Base-by-base conservation (phyloP, 257 asterid species). In the Fraxinus americana region DNA sequence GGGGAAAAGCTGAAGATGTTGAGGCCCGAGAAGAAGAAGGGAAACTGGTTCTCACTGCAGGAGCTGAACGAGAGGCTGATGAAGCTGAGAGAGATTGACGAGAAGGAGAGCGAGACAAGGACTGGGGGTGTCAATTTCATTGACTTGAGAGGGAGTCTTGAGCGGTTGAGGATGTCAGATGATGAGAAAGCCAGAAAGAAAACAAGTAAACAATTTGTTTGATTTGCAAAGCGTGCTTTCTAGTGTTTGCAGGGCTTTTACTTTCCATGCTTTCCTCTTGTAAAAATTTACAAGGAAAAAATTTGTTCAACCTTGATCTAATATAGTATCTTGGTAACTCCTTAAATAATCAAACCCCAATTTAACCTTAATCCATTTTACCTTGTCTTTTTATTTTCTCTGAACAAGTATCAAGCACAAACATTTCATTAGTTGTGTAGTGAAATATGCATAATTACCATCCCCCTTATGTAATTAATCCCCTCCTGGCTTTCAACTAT, bases 11-110 rank as follows among this genome's bases (percentile, higher is more conserved):
- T 94, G 87, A 84, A 73, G 82, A 43, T 7, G 69, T 70, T 92
- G 86, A 89, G 98, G 84, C 96, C 97, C 1, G 86, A 82, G 85
- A 89, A 86, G 65, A 84, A 78, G 73, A 82, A 88, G 76, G 90
- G 92, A 79, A 84, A 83, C 54, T 85, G 91, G 94, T 91, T 92
- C 81, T 89, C 97, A 1, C 78, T 92, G 75, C 83, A 81, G 72
- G 98, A 94, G 84, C 80, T 94, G 85, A 91, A 83, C 29, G 88
- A 85, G 66, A 89, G 97, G 79, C 80, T 94, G 34, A 80, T 29
- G 36, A 88, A 82, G 80, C 13, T 92, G 83, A 88, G 81, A 80
- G 75, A 80, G 83, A 82, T 70, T 59, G 92, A 88, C 70, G 50
- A 73, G 72, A 43, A 81, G 61, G 88, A 79, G 81, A 29, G 5